Evolutionary conservation across 1,284 basidiomycete genomes (phyloP).

Genomic region (Fistulinella cinereoalba): DNA sequence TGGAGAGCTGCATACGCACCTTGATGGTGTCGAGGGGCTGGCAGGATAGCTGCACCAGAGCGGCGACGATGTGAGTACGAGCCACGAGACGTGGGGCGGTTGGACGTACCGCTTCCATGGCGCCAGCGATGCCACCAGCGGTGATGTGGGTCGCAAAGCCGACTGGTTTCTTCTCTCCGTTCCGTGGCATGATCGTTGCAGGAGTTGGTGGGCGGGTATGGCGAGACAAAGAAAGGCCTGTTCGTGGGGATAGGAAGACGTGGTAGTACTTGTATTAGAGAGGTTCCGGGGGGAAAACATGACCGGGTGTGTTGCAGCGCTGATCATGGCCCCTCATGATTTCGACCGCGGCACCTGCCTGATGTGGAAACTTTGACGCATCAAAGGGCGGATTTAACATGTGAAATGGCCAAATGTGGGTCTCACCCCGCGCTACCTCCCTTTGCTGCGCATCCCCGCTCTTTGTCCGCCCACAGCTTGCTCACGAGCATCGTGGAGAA

Average conservation of each 20-base stretch:
- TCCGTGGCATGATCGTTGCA: slow-evolving; percentile 53
- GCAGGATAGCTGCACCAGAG: slow-evolving; percentile 55
- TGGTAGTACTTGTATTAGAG: slow-evolving; percentile 1
- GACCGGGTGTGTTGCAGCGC: neutral
- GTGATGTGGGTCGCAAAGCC: slow-evolving; percentile 88
- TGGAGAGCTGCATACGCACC: slow-evolving; percentile 96
- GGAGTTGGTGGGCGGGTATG: neutral
- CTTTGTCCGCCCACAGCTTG: slow-evolving; percentile 17
- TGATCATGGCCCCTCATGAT: slow-evolving; percentile 20
- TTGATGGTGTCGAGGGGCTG: slow-evolving; percentile 96
- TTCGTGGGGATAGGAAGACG: neutral
- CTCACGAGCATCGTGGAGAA: neutral
- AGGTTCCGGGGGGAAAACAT: neutral
- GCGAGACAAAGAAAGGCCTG: neutral
- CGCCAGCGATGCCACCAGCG: slow-evolving; percentile 88
- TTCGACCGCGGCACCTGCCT: slow-evolving; percentile 1
- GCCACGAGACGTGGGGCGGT: neutral
- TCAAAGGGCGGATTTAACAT: slow-evolving; percentile 22
- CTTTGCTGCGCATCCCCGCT: slow-evolving; percentile 10
- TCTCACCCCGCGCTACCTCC: slow-evolving; percentile 19
- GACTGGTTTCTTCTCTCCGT: slow-evolving; percentile 65
- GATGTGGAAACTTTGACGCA: neutral
- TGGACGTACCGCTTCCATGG: slow-evolving; percentile 80
- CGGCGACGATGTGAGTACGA: slow-evolving; percentile 1
- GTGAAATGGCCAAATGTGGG: slow-evolving; percentile 29